A percentile compares a stretch with the other conserved stretches of the same genome.
Conservation (phyloP, 1,284 basidiomycete species). For the Sanghuangporus sanghuang region DNA sequence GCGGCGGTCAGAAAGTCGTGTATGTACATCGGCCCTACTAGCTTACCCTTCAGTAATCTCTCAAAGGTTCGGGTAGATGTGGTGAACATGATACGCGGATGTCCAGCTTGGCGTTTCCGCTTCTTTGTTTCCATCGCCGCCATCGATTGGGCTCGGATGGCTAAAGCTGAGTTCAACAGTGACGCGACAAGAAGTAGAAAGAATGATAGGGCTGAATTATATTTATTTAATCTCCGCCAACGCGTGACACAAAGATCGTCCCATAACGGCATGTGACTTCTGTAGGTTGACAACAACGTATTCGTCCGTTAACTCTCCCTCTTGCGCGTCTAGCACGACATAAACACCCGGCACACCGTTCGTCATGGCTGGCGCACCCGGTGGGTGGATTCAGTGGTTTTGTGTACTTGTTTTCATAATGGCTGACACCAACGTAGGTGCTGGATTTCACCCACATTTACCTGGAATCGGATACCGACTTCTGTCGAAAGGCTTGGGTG, state of each 20-base stretch:
- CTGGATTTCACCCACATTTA: slow-evolving; percentile 83
- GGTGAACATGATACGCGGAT: slow-evolving; percentile 53
- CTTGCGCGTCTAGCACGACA: background rate
- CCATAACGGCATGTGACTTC: background rate
- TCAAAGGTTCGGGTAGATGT: slow-evolving; percentile 48
- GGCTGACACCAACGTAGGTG: slow-evolving; percentile 31
- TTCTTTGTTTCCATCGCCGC: slow-evolving; percentile 36
- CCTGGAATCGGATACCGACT: slow-evolving; percentile 74
- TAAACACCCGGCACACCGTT: background rate
- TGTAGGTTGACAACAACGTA: background rate
- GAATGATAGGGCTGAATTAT: background rate
- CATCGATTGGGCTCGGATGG: background rate
- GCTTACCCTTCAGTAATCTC: slow-evolving; percentile 56
- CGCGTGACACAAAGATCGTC: background rate
- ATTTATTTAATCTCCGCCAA: background rate
- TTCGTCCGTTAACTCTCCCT: background rate
- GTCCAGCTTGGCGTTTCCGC: slow-evolving; percentile 38
- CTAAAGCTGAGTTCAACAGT: background rate
- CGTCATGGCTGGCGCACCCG: slow-evolving; percentile 17
- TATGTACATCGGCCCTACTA: background rate
- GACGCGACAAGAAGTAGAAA: background rate
- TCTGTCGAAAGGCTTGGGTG: slow-evolving; percentile 81
- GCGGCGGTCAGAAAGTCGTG: slow-evolving; percentile 1
- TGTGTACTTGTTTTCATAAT: background rate
- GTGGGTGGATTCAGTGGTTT: slow-evolving; percentile 5